Conservation (phyloP, 2,329 filamentous ascomycete genomes). For the Fusarium illudens region DNA sequence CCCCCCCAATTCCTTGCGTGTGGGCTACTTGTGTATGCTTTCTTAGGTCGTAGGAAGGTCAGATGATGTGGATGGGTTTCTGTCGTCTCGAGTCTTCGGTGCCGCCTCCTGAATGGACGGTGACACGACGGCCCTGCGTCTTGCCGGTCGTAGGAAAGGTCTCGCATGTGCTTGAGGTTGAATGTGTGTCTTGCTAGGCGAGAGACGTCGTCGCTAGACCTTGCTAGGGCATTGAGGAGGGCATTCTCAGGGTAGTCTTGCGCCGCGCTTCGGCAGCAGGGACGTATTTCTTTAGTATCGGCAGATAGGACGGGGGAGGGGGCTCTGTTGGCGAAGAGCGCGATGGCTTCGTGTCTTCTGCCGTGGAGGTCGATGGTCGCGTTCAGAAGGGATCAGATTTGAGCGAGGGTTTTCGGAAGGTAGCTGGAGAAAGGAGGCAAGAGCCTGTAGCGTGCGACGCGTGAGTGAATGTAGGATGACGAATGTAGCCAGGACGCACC, state of each 20-base stretch:
- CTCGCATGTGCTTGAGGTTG: background rate
- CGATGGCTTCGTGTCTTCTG: background rate
- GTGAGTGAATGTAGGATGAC: background rate
- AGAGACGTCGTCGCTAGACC: background rate
- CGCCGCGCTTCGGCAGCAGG: background rate
- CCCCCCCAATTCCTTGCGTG: too few relatives aligned
- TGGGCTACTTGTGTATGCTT: too few relatives aligned
- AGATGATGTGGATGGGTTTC: background rate
- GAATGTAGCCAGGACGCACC: too few relatives aligned
- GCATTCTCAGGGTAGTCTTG: background rate
- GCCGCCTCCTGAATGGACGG: background rate
- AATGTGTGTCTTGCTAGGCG: background rate
- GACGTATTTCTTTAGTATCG: background rate
- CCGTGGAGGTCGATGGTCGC: background rate
- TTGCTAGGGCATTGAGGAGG: background rate
- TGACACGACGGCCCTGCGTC: background rate
- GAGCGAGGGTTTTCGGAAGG: background rate
- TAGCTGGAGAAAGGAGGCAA: background rate
- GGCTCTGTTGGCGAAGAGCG: too few relatives aligned
- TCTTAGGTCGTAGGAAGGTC: background rate
- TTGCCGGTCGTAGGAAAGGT: background rate
- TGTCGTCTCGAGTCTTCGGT: background rate
- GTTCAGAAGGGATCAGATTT: background rate
- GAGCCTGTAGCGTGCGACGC: background rate
- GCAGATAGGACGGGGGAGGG: background rate